A percentile compares a stretch with the other conserved stretches of the same genome.
These are phyloP conservation scores for Linnemannia hyalina DNA, from an alignment of 192 early-diverging fungal species.

Conservation along the genomic window DNA sequence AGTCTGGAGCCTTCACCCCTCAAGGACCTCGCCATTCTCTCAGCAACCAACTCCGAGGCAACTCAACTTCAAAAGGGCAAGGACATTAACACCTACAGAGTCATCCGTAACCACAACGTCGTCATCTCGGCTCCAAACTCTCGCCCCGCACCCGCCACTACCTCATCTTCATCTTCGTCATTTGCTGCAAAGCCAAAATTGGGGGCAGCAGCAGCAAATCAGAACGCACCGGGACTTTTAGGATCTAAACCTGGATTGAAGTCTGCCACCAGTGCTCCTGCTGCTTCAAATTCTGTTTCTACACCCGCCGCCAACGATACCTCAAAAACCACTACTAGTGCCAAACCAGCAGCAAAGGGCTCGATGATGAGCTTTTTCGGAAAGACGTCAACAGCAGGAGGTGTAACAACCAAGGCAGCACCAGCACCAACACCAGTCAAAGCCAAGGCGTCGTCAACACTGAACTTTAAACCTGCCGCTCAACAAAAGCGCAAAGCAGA, in stretches of 20 bases:
- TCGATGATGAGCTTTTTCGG: conserved; percentile 50
- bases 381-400: conserved; percentile 22
- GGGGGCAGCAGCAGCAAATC: neutral
- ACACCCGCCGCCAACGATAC: conserved; percentile 9
- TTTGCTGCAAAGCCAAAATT: neutral
- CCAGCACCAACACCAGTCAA: neutral
- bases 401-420: neutral
- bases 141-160: neutral
- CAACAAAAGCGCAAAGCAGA: conserved; percentile 48
- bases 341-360: conserved; percentile 5
- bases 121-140: conserved; percentile 20
- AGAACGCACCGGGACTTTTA: neutral
- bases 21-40: conserved; percentile 33
- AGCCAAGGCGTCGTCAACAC: neutral
- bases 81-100: conserved; percentile 36
- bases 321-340: conserved; percentile 20
- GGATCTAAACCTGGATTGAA: neutral
- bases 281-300: neutral
- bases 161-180: neutral
- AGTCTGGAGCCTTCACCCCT: conserved; percentile 44
- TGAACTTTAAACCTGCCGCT: conserved; percentile 16
- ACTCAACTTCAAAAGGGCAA: conserved; percentile 44
- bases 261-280: neutral
- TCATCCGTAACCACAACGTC: conserved; percentile 21
- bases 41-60: conserved; percentile 34